phyloP scores from a whole-genome alignment of 2,329 filamentous ascomycete species.

The Dendryphion nanum region DNA sequence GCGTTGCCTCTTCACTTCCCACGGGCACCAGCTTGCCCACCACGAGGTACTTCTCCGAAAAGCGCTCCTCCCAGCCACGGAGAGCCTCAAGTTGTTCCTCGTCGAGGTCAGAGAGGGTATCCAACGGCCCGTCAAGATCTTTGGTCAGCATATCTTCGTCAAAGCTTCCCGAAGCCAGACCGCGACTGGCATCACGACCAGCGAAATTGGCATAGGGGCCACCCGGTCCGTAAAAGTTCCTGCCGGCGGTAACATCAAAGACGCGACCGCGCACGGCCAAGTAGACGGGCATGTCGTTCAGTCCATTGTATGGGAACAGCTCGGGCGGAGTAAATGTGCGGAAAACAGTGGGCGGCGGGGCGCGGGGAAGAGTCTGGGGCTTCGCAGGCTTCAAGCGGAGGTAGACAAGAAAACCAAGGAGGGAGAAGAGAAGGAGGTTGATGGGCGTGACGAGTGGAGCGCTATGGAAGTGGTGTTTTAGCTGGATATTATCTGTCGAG shows the following conservation, averaged over 20 bases:
- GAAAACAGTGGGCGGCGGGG: slow-evolving; percentile 74
- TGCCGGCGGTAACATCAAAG: slow-evolving; percentile 83
- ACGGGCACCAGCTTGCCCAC: slow-evolving; percentile 80
- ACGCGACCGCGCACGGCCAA: slow-evolving; percentile 87
- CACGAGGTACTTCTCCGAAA: slow-evolving; percentile 91
- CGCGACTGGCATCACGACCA: slow-evolving; percentile 83
- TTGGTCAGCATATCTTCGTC: slow-evolving; percentile 93
- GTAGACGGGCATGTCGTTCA: slow-evolving; percentile 72
- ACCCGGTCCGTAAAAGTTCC: slow-evolving; percentile 94
- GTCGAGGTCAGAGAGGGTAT: slow-evolving; percentile 70
- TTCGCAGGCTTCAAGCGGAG: slow-evolving; percentile 57
- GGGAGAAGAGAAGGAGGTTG: slow-evolving; percentile 59
- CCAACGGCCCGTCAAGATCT: slow-evolving; percentile 80
- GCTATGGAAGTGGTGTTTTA: slow-evolving; percentile 36
- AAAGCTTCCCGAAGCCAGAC: slow-evolving; percentile 87
- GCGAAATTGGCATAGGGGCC: slow-evolving; percentile 97
- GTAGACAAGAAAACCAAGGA: slow-evolving; percentile 58
- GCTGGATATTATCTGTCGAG: slow-evolving; percentile 4
- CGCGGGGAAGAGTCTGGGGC: slow-evolving; percentile 52
- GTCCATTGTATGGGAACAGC: slow-evolving; percentile 83
- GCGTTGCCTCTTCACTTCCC: slow-evolving; percentile 53
- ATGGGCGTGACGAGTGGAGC: slow-evolving; percentile 58
- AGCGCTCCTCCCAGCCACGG: slow-evolving; percentile 89
- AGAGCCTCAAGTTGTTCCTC: slow-evolving; percentile 78
- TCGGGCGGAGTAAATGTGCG: slow-evolving; percentile 80